Evolutionary conservation across 805 yeast species (phyloP), one percentile per base, ranked within the genome.

Genomic region (Wickerhamomyces subpelliculosus): DNA sequence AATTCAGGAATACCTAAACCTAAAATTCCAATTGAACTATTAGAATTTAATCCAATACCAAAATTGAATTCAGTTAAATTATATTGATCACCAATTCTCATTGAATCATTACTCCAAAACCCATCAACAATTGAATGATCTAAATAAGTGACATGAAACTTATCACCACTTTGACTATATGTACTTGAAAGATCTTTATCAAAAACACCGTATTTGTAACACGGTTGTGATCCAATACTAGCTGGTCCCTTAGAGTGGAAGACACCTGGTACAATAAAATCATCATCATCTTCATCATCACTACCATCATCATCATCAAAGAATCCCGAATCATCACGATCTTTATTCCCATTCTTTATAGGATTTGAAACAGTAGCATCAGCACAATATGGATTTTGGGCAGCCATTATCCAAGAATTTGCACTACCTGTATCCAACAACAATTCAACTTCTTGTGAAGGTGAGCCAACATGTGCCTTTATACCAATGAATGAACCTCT

Each of bases 61-160:
- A 59, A 54, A 8, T 54, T 46, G 36, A 68, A 56, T 37, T 55
- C 51, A 2, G 62, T 42, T 14, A 72, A 54, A 13, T 61, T 57
- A 20, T 56, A 41, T 40, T 57, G 43, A 16, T 49, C 46, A 7
- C 40, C 44, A 24, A 42, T 10, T n/a, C 32, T 31, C 19, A 44
- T 4, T 1, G 26, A 24, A 32, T 57, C 65, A 10, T 42, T 43
- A 26, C 85, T 90, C 72, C 75, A 77, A 13, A 49, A 43, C 9
- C 84, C 85, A 3, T 51, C 35, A 7, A 77, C 78, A 35, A 52
- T 64, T 9, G 69, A 58, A 7, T 65, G 55, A 45, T 76, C 82
- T 32, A 70, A 70, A 52, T 77, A 77, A 28, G 54, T 41, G 44
- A 72, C 64, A 6, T 38, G 33, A 40, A 68, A 71, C 4, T 44